Evolutionary conservation across 192 early-diverging fungal genomes (phyloP), one percentile per base, ranked within the genome.

Genomic region (Backusella luteola): DNA sequence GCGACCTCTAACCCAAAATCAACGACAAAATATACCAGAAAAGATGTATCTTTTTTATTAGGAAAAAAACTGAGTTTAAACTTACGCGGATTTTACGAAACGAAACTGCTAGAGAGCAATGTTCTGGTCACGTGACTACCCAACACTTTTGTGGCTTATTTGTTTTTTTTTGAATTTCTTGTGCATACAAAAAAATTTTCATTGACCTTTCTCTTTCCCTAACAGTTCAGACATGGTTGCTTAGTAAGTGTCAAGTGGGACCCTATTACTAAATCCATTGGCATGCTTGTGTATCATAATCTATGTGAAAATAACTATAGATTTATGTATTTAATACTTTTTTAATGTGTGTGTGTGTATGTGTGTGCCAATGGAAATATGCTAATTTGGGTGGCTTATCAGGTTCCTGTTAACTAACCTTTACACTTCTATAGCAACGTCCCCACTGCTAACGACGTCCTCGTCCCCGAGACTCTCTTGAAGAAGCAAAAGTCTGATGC

Each of bases 391-490:
- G 56, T 63, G 56, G 56, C 56, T 63, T 63, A 26, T 29, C 21
- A 63, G 3, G 56, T 63, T 26, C 56, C 56, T 63, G 56, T 63
- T 63, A 9, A 26, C 26, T 35, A 32, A 23, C 34, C 34, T 68
- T 53, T 32, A 34, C 44, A n/a, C 41, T 32, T 17, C 38, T 12
- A 52, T 73, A 78, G 77, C 77, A 78, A 78, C 77, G 77, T 86
- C 56, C 83, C 88, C 81, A 87, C 85, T 75, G 86, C 85, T 86
- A 87, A 85, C 78, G 88, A 92, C 84, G 89, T 92, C 77, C 89
- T 91, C 83, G 90, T 91, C 80, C 93, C 93, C 86, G 93, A 95
- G 87, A 93, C 93, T 77, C 84, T 93, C 83, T 88, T 95, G 84
- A 94, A 94, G 91, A 93, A 93, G 89, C 89, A 91, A 79, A 92